phyloP scores from a whole-genome alignment of 176 grass and related monocot species.

The Oryza coarctata region DNA sequence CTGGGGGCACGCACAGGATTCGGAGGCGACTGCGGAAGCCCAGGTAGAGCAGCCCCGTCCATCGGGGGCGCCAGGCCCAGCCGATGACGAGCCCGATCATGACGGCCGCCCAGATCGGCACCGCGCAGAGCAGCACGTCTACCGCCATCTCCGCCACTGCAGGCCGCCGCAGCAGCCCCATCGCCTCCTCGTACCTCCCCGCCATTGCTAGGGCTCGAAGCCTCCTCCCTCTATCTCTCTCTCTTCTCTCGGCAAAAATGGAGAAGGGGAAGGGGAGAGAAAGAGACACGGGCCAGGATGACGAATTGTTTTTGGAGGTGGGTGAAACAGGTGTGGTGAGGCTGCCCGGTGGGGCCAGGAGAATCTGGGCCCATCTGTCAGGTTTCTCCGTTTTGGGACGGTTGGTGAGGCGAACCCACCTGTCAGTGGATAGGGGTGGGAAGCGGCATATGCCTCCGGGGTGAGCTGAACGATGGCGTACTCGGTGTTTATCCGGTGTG shows the following conservation, averaged over 20 bases:
- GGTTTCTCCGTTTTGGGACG: neutral
- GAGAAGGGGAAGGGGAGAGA: neutral
- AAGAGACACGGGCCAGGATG: neutral
- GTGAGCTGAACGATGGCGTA: neutral
- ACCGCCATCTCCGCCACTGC: constrained; percentile 82
- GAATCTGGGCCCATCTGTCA: neutral
- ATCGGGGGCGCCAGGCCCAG: constrained; percentile 91
- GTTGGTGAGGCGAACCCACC: neutral
- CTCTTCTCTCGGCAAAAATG: neutral
- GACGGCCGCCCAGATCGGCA: constrained; percentile 98
- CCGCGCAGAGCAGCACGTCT: constrained; percentile 81
- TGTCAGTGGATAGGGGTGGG: neutral
- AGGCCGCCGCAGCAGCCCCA: constrained; percentile 65
- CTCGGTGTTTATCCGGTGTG: neutral
- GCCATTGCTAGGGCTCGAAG: constrained; percentile 50
- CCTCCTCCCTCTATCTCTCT: neutral
- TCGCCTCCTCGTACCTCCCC: constrained; percentile 60
- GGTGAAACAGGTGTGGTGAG: neutral
- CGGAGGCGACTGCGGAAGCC: constrained; percentile 71
- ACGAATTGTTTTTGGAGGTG: neutral
- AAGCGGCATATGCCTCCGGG: neutral
- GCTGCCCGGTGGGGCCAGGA: neutral
- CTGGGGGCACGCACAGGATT: constrained; percentile 69
- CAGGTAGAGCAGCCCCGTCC: constrained; percentile 89
- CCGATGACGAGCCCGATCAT: constrained; percentile 91